Base-by-base conservation (phyloP, 179 eudicot species). In the Pouteria campechiana region DNA sequence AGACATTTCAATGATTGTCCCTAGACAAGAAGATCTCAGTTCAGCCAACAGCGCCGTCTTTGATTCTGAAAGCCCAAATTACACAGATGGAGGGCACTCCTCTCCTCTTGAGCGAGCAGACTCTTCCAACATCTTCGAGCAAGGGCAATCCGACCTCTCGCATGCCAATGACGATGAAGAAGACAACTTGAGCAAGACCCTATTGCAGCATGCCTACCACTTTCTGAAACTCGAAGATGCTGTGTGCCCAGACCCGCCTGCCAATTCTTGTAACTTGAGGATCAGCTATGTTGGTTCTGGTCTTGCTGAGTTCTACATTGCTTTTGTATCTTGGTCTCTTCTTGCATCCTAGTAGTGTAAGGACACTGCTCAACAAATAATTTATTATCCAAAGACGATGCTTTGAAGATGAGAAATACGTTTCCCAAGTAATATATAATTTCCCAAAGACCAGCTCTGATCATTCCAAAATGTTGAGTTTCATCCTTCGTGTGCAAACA, bases 1-100 rank as follows among this genome's bases (percentile, higher is more conserved):
- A 17, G 42, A 33, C 30, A 53, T 4, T 6, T 8, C 33, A 23
- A 27, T 28, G 7, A 8, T 44, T 51, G 47, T 24, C 45, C 31
- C 21, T 27, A 73, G 73, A 55, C 70, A 56, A 12, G 68, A 70
- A 43, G 75, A 68, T 16, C 70, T 70, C n/a, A 78, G 60, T 51
- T 85, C 93, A 21, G 72, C 78, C 6, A 78, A 75, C 43, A 85
- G 95, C 44, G 89, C 73, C 33, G 58, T 81, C 16, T 28, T 71
- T 7, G 93, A 86, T 47, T 81, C 82, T 0, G 84, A 78, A 7
- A 78, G 84, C 65, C 81, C 85, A 22, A 64, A 49, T 54, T 63
- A 52, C 42, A 46, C 42, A 0, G 73, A 65, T 8, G 74, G 46
- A 28, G 61, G 63, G 47, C 68, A 45, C 20, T 50, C 57, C 17